Base-by-base conservation (phyloP, 306 rosid genomes). In the Styphnolobium japonicum region DNA sequence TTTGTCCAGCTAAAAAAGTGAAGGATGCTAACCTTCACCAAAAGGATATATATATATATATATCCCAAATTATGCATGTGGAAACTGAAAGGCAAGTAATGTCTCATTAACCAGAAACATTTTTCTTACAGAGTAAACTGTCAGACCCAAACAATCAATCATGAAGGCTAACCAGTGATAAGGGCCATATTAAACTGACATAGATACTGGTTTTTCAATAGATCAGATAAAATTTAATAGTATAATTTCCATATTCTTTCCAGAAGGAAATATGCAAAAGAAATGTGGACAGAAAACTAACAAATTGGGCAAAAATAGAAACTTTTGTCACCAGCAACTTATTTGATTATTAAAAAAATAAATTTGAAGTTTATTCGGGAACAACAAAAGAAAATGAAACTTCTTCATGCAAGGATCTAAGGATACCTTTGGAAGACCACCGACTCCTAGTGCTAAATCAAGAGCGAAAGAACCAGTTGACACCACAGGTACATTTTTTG, bases 341-440 rank as follows among this genome's bases (percentile, higher is more conserved):
- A 29, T 34, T 66, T 42, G 25, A 57, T 27, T 49, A 48, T 21
- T 25, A 18, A 53, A 55, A 66, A 40, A 37, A 80, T 23, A 7
- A 11, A 40, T 36, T 51, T 37, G 34, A 39, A 63, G 51, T 40
- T 58, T 58, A 58, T 45, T 68, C 62, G 39, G 25, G 55, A 46
- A 42, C 71, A 55, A 29, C 39, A 23, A 18, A 60, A 87, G 71
- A 16, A 49, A 52, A 18, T 58, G 12, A 58, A 15, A 29, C 60
- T 51, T n/a, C 21, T 58, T 5, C 46, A 37, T 15, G 66, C 14
- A 23, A n/a, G 23, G 15, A 73, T 56, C 68, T 18, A 12, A 71
- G 4, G 10, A 77, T 90, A 92, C 98, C 98, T 91, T 95, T 1
- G 98, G 98, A 82, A 95, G 85, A 51, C 98, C 98, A 67, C 93